Conservation (phyloP, 768 basidiomycete genomes). For the Suillus plorans region DNA sequence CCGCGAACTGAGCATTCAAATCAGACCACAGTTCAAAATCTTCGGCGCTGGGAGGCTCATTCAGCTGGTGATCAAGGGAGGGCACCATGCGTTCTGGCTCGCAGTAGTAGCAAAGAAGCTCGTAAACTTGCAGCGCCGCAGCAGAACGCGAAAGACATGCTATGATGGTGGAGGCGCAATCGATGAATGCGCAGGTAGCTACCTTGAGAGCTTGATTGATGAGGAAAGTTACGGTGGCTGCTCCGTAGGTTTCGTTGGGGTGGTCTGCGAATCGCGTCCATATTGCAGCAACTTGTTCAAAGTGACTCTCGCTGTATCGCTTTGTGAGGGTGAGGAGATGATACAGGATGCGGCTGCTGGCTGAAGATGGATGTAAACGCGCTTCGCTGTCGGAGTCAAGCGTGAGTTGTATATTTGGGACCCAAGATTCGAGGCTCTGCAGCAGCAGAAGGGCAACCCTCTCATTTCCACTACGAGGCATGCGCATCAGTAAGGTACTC, state of each 20-base stretch:
- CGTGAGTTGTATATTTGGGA: slow-evolving; percentile 59
- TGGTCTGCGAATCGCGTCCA: slow-evolving; percentile 79
- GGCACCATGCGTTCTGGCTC: slow-evolving; percentile 85
- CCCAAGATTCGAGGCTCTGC: slow-evolving; percentile 83
- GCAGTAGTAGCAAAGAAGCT: slow-evolving; percentile 82
- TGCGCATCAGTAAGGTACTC: slow-evolving; percentile 66
- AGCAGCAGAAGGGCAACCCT: slow-evolving; percentile 61
- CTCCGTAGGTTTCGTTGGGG: slow-evolving; percentile 70
- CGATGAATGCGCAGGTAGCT: slow-evolving; percentile 73
- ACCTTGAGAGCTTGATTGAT: slow-evolving; percentile 87
- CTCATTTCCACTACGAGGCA: slow-evolving; percentile 50
- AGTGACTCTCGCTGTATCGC: slow-evolving; percentile 68
- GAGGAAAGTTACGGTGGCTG: slow-evolving; percentile 78
- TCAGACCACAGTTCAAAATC: slow-evolving; percentile 80
- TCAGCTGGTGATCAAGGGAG: slow-evolving; percentile 68
- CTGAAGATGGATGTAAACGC: slow-evolving; percentile 29
- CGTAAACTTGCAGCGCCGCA: slow-evolving; percentile 70
- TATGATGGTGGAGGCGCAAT: slow-evolving; percentile 77
- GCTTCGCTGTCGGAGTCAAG: slow-evolving; percentile 57
- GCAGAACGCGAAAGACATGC: slow-evolving; percentile 80
- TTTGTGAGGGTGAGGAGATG: slow-evolving; percentile 83
- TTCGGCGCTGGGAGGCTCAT: slow-evolving; percentile 54
- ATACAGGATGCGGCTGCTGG: slow-evolving; percentile 67
- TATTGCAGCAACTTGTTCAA: slow-evolving; percentile 77
- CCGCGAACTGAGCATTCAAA: slow-evolving; percentile 70